Conservation (phyloP, 352 stramenopile species). For the Phytopythium ostracodes region DNA sequence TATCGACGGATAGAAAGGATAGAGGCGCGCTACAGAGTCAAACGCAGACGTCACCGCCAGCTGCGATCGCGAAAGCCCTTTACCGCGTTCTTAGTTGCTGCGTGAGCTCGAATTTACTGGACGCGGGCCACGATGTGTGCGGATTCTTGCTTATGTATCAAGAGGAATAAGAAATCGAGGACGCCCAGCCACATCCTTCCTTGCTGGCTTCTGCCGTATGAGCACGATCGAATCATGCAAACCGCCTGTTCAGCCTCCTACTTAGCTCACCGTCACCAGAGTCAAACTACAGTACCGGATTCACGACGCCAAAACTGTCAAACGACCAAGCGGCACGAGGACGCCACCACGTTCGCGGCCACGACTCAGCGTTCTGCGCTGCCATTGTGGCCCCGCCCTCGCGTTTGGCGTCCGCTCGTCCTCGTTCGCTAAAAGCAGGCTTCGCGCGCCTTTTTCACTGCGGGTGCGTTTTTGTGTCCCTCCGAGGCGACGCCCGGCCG, state of each 20-base stretch:
- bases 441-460: background rate
- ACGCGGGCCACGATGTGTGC: background rate
- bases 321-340: background rate
- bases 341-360: too few species aligned
- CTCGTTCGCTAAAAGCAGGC: conserved; percentile 1
- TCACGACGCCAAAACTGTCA: background rate
- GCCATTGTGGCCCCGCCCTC: background rate
- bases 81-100: background rate
- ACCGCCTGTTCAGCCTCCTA: background rate
- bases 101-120: background rate
- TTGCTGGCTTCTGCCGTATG: background rate
- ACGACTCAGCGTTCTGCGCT: background rate
- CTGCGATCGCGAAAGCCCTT: background rate
- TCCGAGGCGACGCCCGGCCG: background rate
- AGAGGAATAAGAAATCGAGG: background rate
- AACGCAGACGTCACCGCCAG: background rate
- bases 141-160: background rate
- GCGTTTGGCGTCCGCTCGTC: conserved; percentile 1
- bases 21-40: background rate
- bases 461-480: conserved; percentile 5
- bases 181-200: background rate
- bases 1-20: background rate
- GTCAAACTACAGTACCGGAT: too few species aligned
- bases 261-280: too few species aligned
- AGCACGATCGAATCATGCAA: background rate